phyloP scores from a whole-genome alignment of 306 rosid species.

The Cicer arietinum region DNA sequence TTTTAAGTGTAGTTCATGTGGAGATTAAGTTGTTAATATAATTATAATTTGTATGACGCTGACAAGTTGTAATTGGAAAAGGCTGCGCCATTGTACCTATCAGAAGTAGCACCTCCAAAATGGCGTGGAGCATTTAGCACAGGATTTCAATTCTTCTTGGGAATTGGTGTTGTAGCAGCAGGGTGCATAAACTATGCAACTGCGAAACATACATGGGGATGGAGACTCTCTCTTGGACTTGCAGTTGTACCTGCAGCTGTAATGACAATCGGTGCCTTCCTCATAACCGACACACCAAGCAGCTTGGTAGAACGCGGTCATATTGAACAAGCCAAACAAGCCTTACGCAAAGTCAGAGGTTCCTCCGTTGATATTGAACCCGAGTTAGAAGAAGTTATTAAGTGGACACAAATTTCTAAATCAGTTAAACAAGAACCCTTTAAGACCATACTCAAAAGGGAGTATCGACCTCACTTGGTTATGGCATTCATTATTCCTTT shows the following conservation, averaged over 20 bases:
- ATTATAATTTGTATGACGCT: too few species aligned
- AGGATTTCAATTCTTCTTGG: constrained; percentile 69
- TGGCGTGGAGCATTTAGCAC: constrained; percentile 43
- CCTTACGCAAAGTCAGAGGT: constrained; percentile 59
- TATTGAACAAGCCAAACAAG: constrained; percentile 53
- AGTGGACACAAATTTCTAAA: constrained; percentile 41
- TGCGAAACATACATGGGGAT: constrained; percentile 60
- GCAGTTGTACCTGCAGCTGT: constrained; percentile 60
- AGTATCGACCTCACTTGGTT: constrained; percentile 69
- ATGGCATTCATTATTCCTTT: constrained; percentile 57
- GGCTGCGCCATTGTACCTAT: constrained; percentile 77
- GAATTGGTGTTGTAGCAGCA: constrained; percentile 61
- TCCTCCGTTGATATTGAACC: constrained; percentile 49
- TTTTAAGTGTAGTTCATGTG: too few species aligned
- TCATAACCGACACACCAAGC: constrained; percentile 62
- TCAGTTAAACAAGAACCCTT: constrained; percentile 56
- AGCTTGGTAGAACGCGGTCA: constrained; percentile 67
- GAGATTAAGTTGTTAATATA: too few species aligned
- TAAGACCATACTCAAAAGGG: constrained; percentile 53
- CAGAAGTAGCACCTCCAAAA: constrained; percentile 73
- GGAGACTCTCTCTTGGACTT: constrained; percentile 74
- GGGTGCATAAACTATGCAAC: constrained; percentile 64
- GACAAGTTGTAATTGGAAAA: constrained; percentile 5
- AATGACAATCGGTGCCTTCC: constrained; percentile 58
- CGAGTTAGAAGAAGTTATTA: constrained; percentile 53